Conservation (phyloP, 805 yeast species). For the Grigorovia humatica region DNA sequence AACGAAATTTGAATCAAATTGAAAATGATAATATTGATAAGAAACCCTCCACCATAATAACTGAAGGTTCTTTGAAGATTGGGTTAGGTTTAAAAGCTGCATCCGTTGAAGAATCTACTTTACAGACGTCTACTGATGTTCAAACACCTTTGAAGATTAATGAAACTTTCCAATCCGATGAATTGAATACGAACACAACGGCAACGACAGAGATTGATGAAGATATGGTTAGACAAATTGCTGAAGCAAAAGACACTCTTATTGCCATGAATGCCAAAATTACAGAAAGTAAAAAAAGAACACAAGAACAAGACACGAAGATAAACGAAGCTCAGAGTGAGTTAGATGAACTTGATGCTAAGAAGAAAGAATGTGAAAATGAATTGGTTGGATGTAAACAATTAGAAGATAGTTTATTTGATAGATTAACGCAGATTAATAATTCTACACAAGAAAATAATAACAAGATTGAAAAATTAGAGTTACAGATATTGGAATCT, state of each 20-base stretch:
- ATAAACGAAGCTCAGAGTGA: background rate
- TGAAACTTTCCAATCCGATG: background rate
- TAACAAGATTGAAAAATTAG: background rate
- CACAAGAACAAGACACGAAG: background rate
- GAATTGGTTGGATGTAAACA: slow-evolving; percentile 1
- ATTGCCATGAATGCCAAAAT: background rate
- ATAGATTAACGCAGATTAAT: slow-evolving; percentile 2
- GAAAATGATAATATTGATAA: background rate
- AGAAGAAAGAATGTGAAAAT: background rate
- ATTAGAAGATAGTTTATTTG: slow-evolving; percentile 2
- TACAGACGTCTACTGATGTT: no score
- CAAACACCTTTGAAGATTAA: slow-evolving; percentile 21
- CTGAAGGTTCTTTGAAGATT: background rate
- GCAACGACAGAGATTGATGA: slow-evolving; percentile 11
- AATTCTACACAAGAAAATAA: slow-evolving; percentile 2
- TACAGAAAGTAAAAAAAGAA: background rate
- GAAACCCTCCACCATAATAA: no score
- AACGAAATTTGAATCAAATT: background rate
- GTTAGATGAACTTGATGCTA: background rate
- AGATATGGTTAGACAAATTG: background rate
- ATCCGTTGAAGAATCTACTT: slow-evolving; percentile 2
- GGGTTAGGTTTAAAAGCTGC: background rate
- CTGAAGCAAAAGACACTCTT: background rate
- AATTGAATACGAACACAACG: background rate
- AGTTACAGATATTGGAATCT: slow-evolving; percentile 1